Evolutionary conservation across 2,329 filamentous ascomycete species (phyloP), one percentile per base, ranked within the genome.

Genomic region (Fusarium incarnatum): DNA sequence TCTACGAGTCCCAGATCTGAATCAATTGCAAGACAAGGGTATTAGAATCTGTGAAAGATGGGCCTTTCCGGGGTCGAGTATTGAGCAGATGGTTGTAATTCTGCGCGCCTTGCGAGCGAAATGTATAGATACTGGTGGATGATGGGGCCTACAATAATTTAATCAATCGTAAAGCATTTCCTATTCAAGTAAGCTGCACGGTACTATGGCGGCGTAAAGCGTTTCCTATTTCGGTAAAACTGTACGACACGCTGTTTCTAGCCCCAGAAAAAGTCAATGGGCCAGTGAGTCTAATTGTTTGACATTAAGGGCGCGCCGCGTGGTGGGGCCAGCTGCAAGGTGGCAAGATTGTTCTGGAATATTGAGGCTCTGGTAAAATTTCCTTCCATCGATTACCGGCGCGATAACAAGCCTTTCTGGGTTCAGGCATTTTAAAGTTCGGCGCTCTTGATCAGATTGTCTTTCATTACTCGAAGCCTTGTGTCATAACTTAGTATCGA

Each of bases 21-120:
- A 70, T 12, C 49, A 61, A 34, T 22, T 71, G 11, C 70, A 72
- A 25, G 70, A 72, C 10, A 72, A 71, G 12, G 70, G 63, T 2
- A 72, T 72, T 32, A 22, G 45, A 15, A 73, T 73, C n/a, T 59
- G 70, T 10, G 67, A 71, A 23, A 40, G 67, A 37, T 72, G 70
- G 70, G 70, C 70, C 0, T 72, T 72, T 23, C 70, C 67, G 2
- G 67, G 64, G 0, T 72, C 70, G 0, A 72, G 70, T 7, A 72
- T 72, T 27, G 70, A 73, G 8, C 70, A 72, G 18, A 72, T 72
- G 70, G 63, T 72, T 20, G 67, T 65, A 9, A 72, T 73, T 25
- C 25, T 73, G 23, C 70, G 64, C 8, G 64, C 70, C 11, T 28
- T 72, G 8, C 41, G 70, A 23, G 70, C 67, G 5, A 72, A 73